A percentile compares a stretch with the other conserved stretches of the same genome.
phyloP scores from a whole-genome alignment of 106 monocot genomes.

The Ottelia alismoides region DNA sequence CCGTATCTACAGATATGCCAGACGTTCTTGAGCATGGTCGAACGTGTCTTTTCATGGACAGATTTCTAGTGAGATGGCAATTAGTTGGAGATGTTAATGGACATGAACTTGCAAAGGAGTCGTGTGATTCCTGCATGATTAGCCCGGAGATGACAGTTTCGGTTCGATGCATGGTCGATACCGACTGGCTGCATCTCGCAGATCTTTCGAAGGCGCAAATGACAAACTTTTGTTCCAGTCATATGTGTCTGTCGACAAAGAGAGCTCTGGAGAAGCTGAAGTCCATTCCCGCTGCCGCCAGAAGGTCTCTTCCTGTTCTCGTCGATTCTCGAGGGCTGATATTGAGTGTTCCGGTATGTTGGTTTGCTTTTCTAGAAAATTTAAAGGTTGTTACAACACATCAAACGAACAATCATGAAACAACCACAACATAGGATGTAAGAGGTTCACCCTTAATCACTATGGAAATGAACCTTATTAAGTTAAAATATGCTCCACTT shows the following conservation, averaged over 20 bases:
- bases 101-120: no score
- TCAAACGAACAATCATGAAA: background rate
- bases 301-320: slow-evolving; percentile 65
- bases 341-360: slow-evolving; percentile 64
- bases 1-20: no score
- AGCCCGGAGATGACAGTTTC: slow-evolving; percentile 7
- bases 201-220: no score
- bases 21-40: slow-evolving; percentile 34
- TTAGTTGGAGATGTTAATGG: background rate
- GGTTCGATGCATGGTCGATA: slow-evolving; percentile 41
- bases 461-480: no score
- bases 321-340: slow-evolving; percentile 42
- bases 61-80: slow-evolving; percentile 68
- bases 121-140: no score
- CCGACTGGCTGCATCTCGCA: slow-evolving; percentile 90
- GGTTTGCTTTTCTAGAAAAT: background rate
- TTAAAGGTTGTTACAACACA: background rate
- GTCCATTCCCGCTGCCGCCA: slow-evolving; percentile 53
- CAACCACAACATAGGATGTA: no score
- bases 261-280: slow-evolving; percentile 48
- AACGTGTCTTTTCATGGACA: slow-evolving; percentile 58
- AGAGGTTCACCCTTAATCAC: no score
- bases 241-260: slow-evolving; percentile 34
- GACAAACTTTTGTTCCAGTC: slow-evolving; percentile 10
- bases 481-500: no score